Evolutionary conservation across 2,329 filamentous ascomycete genomes (phyloP).

Genomic region (Diaporthe sp.): DNA sequence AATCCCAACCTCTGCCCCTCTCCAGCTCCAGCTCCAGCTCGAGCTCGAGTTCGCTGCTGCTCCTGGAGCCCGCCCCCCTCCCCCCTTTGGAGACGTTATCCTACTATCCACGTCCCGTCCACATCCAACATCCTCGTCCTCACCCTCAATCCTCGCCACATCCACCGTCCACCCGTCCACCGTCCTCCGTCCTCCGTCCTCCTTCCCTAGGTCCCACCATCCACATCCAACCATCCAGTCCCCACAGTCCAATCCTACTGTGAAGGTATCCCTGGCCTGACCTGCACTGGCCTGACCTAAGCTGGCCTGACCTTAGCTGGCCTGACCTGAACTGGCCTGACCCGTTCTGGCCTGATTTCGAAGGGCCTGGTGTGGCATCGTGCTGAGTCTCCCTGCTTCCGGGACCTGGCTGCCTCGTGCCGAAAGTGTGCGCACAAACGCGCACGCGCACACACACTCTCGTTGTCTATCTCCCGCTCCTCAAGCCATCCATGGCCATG

Average conservation of each 20-base stretch:
- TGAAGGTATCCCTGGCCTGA: slow-evolving; percentile 22
- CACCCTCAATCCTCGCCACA: neutral
- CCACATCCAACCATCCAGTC: slow-evolving; percentile 22
- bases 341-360: slow-evolving; percentile 24
- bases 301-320: slow-evolving; percentile 6
- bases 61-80: neutral
- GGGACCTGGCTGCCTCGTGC: slow-evolving; percentile 26
- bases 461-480: neutral
- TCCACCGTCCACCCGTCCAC: slow-evolving; percentile 17
- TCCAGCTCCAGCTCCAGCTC: slow-evolving; percentile 9
- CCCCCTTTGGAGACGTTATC: neutral
- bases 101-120: slow-evolving; percentile 12
- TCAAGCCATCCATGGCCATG: slow-evolving; percentile 18
- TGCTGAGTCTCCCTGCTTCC: neutral
- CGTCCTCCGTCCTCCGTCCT: slow-evolving; percentile 13
- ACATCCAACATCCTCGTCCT: neutral
- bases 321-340: slow-evolving; percentile 17
- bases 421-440: neutral
- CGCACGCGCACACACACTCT: neutral
- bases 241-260: slow-evolving; percentile 22
- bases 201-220: slow-evolving; percentile 12
- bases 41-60: neutral
- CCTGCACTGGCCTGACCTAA: neutral
- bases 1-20: slow-evolving; percentile 8
- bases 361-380: slow-evolving; percentile 25